These are phyloP conservation scores for Camelina hispida DNA, from an alignment of 345 rosid genomes.

Conservation along the genomic window DNA sequence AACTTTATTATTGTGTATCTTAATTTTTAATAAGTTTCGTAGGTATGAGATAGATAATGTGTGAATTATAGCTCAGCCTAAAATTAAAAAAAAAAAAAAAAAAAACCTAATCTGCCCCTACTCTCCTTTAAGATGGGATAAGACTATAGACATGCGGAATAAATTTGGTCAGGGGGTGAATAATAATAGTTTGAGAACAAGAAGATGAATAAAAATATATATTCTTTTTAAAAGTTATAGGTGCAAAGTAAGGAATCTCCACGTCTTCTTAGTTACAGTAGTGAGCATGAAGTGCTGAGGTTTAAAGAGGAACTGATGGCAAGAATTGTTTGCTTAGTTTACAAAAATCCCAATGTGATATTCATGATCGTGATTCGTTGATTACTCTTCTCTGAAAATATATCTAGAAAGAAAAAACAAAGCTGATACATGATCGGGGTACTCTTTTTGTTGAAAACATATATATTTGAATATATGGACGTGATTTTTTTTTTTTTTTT, in stretches of 20 bases:
- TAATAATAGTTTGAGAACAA: background rate
- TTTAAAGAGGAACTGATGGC: background rate
- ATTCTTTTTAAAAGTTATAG: background rate
- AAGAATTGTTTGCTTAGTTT: background rate
- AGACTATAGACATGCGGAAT: background rate
- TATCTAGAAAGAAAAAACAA: background rate
- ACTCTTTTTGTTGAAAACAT: constrained; percentile 25
- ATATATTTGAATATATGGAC: constrained; percentile 9
- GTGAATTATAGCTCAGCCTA: background rate
- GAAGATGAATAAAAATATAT: background rate
- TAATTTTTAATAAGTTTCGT: no score
- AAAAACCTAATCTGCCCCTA: background rate
- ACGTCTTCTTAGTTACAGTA: background rate
- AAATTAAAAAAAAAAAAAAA: no score
- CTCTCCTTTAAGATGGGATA: background rate
- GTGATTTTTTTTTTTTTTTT: background rate
- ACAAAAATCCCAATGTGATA: background rate
- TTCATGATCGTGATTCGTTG: background rate
- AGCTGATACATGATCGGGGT: background rate
- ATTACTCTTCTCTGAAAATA: background rate
- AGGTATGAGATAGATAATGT: no score
- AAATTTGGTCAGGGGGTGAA: background rate
- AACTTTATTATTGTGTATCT: background rate
- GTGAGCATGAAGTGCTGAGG: background rate
- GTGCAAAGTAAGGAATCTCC: background rate